A percentile compares a stretch with the other conserved stretches of the same genome.
Conservation (phyloP, 2,329 filamentous ascomycete genomes). For the Neonectria faginata region DNA sequence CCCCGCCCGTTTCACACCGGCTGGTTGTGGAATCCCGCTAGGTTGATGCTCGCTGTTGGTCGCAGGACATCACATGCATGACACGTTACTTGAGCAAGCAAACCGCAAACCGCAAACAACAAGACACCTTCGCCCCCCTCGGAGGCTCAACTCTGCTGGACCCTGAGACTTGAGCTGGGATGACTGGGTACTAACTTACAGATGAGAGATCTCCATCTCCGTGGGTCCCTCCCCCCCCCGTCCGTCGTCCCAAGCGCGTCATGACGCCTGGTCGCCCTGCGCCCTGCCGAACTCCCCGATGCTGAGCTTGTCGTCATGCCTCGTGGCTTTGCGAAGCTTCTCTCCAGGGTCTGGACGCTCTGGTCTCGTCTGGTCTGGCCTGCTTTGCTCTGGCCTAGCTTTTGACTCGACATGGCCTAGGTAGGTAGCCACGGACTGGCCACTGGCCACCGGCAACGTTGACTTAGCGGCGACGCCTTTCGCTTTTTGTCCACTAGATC, state of each 20-base stretch:
- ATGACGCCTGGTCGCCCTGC: background rate
- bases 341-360: background rate
- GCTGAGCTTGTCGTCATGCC: conserved; percentile 4
- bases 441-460: background rate
- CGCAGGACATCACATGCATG: conserved; percentile 8
- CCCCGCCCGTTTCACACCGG: background rate
- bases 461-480: background rate
- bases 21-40: background rate
- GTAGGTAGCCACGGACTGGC: too few species aligned
- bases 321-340: conserved; percentile 15
- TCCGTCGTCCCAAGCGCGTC: background rate
- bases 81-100: conserved; percentile 19
- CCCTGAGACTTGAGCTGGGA: background rate
- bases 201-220: background rate
- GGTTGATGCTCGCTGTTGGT: background rate
- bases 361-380: background rate
- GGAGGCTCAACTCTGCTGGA: conserved; percentile 1
- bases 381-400: background rate
- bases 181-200: background rate
- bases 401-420: background rate
- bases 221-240: background rate
- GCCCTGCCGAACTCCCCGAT: background rate
- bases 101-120: background rate
- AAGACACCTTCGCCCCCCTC: background rate
- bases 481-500: background rate